Base-by-base conservation (phyloP, 2,329 filamentous ascomycete genomes). In the Fusarium neocosmosporiellum region DNA sequence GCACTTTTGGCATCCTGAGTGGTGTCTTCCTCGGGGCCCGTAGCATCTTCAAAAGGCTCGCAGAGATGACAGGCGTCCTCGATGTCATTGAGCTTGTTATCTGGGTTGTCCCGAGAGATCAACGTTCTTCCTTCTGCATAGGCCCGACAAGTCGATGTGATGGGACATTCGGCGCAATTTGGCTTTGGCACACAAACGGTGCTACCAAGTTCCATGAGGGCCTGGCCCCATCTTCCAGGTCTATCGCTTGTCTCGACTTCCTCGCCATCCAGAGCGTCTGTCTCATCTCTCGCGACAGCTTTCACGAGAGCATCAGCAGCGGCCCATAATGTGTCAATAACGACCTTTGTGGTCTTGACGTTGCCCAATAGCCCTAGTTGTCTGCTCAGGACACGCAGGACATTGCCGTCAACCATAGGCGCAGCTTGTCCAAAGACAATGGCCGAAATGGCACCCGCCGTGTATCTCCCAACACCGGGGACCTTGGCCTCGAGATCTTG, bases 371-470 rank as follows among this genome's bases (percentile, higher is more conserved):
- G 70, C 0, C 89, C 90, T 22, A 91, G 80, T 78, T 91, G 90
- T 27, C 90, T 82, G 68, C 88, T 90, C 66, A 92, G 77, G 22
- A 92, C 90, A 13, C 90, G 83, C 24, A 89, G 77, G 9, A 92
- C 90, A 66, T 92, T 92, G 11, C 90, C 90, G 73, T 92, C 90
- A 0, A 92, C 88, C 84, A 92, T 89, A 2, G 90, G 85, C 36
- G 86, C 88, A 0, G 89, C 81, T 29, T 83, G 82, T 0, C 90
- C 90, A 73, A 90, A 92, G 1, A 90, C 89, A 59, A 92, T 92
- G 61, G 88, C 87, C 0, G 88, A 86, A 7, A 92, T 86, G 6
- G 90, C 90, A 3, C 90, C 90, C 0, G 89, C 90, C 1, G 90
- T 92, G 70, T 92, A 92, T 48, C 86, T 82, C 0, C 90, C 90